Evolutionary conservation across 225 moss, liverwort and hornwort genomes (phyloP), one percentile per base, ranked within the genome.

Genomic region (Thuidium tamariscinum): DNA sequence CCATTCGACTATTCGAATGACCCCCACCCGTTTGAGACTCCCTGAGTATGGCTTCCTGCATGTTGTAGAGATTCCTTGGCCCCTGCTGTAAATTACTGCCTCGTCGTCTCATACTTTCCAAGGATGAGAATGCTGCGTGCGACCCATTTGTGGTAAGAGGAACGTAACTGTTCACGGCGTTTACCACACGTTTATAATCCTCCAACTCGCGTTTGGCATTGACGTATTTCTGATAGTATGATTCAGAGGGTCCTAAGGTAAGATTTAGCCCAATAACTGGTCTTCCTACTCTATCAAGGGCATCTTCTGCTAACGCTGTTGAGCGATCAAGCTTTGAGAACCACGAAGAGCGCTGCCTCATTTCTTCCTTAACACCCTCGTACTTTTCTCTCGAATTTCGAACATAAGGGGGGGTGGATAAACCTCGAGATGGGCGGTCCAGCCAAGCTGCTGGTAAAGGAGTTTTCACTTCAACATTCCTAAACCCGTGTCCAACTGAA

Each of bases 81-180:
- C 93, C 93, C 75, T 89, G 89, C 92, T 94, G 92, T 87, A 94
- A 83, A 84, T 94, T 94, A 83, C 91, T 92, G 77, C 92, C 91
- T 63, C 80, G 80, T 74, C 80, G 88, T 87, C 85, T 87, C 79
- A 94, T 85, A 46, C 48, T 88, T 63, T 93, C 91, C 89, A 91
- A 70, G 46, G 88, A 61, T 56, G 88, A 78, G 78, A 57, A 51
- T 55, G 20, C 23, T 79, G 82, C 39, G 61, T 61, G 68, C 49
- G 80, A 69, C 48, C 51, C 74, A 64, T 74, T 82, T 54, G 86
- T 65, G 57, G 30, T 46, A 62, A 94, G 85, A 82, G 92, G 93
- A 81, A 92, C 55, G 65, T 1, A 88, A 67, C 72, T 81, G 73
- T 91, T 91, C 74, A 94, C 88, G 67, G 81, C 69, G 34, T 84